Base-by-base conservation (phyloP, 306 rosid genomes). In the Vachellia collinsii region DNA sequence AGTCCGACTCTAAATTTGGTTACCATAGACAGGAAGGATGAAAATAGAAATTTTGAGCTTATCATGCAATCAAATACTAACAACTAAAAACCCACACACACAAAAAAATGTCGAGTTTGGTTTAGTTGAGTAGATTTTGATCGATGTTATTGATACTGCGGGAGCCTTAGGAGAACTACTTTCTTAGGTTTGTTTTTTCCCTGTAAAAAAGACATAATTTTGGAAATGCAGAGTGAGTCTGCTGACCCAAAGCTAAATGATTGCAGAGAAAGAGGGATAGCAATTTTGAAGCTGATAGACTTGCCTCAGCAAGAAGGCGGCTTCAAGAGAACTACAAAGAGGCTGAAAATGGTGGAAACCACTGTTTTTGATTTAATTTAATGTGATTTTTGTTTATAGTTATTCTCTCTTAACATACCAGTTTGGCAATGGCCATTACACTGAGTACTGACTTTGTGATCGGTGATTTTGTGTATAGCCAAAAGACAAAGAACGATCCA, bases 401-500 rank as follows among this genome's bases (percentile, higher is more conserved):
- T 12, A 14, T 1, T 12, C 6, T 2, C 6, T 16, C 12, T 37
- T 16, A 65, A 47, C 51, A 16, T 38, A 11, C 34, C 34, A 29
- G 34, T 29, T 29, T 29, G 34, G 34, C 34, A 29, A 29, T 29
- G 34, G 34, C 34, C 34, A 29, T 29, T 29, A 29, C 34, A 29
- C 34, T 29, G 34, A 29, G 34, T 29, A 19, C 20, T 67, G 9
- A 41, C 44, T 29, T 54, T 48, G 89, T 90, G 84, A 87, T 72
- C 42, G 9, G 64, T 70, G 44, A 44, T 69, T 84, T 70, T n/a
- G 77, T 88, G 87, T 90, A 84, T 90, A 95, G 99, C 99, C 34
- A 95, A 95, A 88, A 93, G 56, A 94, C 98, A 95, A 87, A 91
- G 99, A 86, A 95, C 97, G 29, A 91, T 95, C 83, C 99, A 95